These are phyloP conservation scores for Hymenoscyphus albidus DNA, from an alignment of 2,329 filamentous ascomycete species.

Conservation along the genomic window DNA sequence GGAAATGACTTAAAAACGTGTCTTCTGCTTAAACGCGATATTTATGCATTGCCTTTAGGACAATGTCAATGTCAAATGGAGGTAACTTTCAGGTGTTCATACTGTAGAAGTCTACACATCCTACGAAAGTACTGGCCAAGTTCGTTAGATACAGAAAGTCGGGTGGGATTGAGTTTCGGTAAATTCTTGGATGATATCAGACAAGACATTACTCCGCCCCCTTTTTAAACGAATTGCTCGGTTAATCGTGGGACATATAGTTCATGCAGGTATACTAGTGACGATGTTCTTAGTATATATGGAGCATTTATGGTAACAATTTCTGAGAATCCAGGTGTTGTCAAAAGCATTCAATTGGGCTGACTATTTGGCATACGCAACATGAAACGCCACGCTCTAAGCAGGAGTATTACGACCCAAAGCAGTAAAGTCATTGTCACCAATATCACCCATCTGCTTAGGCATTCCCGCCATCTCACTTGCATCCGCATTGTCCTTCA, in stretches of 20 bases:
- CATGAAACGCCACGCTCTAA: slow-evolving; percentile 6
- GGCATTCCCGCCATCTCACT: slow-evolving; percentile 22
- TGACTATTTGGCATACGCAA: background rate
- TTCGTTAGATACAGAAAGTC: too few species aligned
- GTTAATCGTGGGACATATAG: background rate
- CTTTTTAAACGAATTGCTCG: slow-evolving; percentile 2
- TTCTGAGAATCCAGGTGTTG: background rate
- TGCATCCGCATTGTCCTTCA: slow-evolving; percentile 26
- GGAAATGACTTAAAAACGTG: background rate
- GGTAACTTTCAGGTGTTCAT: too few species aligned
- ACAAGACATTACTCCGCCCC: background rate
- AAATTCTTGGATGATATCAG: background rate
- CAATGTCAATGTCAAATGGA: too few species aligned
- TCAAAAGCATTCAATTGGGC: background rate
- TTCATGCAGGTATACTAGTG: background rate
- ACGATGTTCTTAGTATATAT: too few species aligned
- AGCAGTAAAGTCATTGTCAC: slow-evolving; percentile 23
- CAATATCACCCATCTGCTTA: slow-evolving; percentile 20
- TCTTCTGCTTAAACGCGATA: background rate
- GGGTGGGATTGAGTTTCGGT: background rate
- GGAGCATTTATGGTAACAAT: too few species aligned
- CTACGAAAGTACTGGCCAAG: too few species aligned
- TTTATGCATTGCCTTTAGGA: background rate
- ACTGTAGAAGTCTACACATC: too few species aligned
- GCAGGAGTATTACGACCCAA: slow-evolving; percentile 24